Evolutionary conservation across 1,284 basidiomycete genomes (phyloP), one percentile per base, ranked within the genome.

Genomic region (Leccinum pachyderme): DNA sequence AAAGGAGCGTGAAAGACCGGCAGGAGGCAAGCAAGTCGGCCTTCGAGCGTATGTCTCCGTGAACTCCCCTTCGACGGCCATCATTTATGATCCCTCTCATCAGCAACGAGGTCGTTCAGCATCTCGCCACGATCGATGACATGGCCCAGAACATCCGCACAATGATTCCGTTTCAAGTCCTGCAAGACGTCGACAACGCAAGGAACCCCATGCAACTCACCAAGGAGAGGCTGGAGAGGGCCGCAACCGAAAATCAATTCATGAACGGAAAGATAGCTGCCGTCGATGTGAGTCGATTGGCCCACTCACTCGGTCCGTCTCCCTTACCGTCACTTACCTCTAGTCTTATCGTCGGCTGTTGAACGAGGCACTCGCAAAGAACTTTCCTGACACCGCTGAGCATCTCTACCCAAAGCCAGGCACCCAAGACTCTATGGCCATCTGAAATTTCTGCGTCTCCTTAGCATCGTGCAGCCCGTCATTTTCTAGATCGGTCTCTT

Each of bases 191-290:
- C 54, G 91, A 93, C 72, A 84, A 83, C 61, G 78, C 85, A 9
- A 80, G 83, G 54, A 92, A 93, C 65, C 90, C 90, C 3, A 86
- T 89, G 81, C 80, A 83, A 62, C 75, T 91, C 57, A 92, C 90
- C 11, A 82, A 83, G 57, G 88, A 92, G 58, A 77, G 86, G 47
- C 69, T 92, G 12, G 90, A 93, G 69, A 79, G 89, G 49, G 82
- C 89, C 0, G 87, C 89, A 24, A 88, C 88, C 1, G 90, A 92
- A 72, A 93, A 93, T 67, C 89, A 91, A 69, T 92, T 91, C 63
- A 90, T 92, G 81, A 91, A 92, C 67, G 91, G 88, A n/a, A 92
- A 92, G 65, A 86, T 93, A 45, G 78, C 81, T 45, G 88, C 89
- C 4, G 79, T 93, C 29, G 78, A 82, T 51, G 89, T 91, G 61